Conservation (phyloP, 768 basidiomycete species). For the Boletus sp. region DNA sequence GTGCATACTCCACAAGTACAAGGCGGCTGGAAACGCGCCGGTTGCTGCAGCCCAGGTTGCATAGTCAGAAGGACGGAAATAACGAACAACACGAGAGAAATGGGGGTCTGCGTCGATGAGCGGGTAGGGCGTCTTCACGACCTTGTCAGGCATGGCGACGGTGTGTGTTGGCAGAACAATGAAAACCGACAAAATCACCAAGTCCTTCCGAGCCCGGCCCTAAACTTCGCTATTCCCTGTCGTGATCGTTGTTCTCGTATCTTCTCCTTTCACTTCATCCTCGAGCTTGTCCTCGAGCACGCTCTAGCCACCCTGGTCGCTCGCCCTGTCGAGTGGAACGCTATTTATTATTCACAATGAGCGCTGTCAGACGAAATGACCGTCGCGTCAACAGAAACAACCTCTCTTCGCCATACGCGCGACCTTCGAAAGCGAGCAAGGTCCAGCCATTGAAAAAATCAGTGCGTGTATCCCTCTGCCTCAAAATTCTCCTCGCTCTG, state of each 20-base stretch:
- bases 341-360: slow-evolving; percentile 42
- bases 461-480: slow-evolving; percentile 30
- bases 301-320: neutral
- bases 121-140: slow-evolving; percentile 69
- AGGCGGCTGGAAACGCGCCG: slow-evolving; percentile 73
- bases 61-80: slow-evolving; percentile 88
- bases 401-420: slow-evolving; percentile 57
- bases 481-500: slow-evolving; percentile 2
- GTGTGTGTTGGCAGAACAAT: slow-evolving; percentile 7
- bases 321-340: slow-evolving; percentile 3
- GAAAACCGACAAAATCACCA: neutral
- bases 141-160: slow-evolving; percentile 42
- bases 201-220: slow-evolving; percentile 29
- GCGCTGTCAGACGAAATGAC: slow-evolving; percentile 50
- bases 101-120: slow-evolving; percentile 95
- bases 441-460: slow-evolving; percentile 44
- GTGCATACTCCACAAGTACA: slow-evolving; percentile 77
- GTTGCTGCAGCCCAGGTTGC: slow-evolving; percentile 79
- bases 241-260: slow-evolving; percentile 24
- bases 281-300: slow-evolving; percentile 9
- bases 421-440: slow-evolving; percentile 31
- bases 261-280: slow-evolving; percentile 17
- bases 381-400: slow-evolving; percentile 37
- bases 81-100: slow-evolving; percentile 79
- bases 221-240: slow-evolving; percentile 25